These are phyloP conservation scores for Penicillium aurantiogriseum DNA, from an alignment of 2,329 filamentous ascomycete genomes.

Conservation along the genomic window DNA sequence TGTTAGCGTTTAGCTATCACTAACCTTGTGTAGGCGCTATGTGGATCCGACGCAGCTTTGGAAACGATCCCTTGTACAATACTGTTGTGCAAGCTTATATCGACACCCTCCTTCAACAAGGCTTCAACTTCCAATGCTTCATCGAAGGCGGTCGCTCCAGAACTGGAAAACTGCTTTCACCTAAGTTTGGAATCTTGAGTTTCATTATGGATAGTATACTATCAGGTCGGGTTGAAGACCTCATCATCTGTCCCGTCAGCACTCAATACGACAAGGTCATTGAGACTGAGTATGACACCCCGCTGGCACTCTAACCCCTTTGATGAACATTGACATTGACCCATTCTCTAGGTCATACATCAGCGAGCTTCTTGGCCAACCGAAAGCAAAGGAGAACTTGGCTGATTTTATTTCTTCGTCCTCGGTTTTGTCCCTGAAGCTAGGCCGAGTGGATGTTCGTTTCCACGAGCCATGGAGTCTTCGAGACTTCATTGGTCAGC, in stretches of 20 bases:
- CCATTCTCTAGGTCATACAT: conserved; percentile 69
- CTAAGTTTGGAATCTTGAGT: conserved; percentile 91
- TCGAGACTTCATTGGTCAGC: conserved; percentile 73
- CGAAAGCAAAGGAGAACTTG: conserved; percentile 93
- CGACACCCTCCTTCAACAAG: conserved; percentile 83
- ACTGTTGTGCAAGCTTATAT: conserved; percentile 96
- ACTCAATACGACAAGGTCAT: conserved; percentile 99
- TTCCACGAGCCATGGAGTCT: conserved; percentile 97
- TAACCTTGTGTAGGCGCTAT: conserved; percentile 63
- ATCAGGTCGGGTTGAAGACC: conserved; percentile 82
- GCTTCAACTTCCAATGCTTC: conserved; percentile 95
- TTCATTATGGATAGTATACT: conserved; percentile 89
- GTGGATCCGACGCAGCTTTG: conserved; percentile 92
- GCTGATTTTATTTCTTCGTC: conserved; percentile 85
- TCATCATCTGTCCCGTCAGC: conserved; percentile 91
- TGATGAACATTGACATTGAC: conserved; percentile 12
- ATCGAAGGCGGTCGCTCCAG: conserved; percentile 92
- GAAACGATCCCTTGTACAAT: conserved; percentile 83
- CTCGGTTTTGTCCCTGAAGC: conserved; percentile 80
- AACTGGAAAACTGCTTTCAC: conserved; percentile 88
- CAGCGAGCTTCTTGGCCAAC: conserved; percentile 85
- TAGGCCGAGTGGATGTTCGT: conserved; percentile 89
- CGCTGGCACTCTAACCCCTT: background rate
- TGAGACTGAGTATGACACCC: conserved; percentile 67
- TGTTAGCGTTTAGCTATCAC: background rate